Conservation (phyloP, 805 yeast genomes). For the Maudiozyma turicensis region DNA sequence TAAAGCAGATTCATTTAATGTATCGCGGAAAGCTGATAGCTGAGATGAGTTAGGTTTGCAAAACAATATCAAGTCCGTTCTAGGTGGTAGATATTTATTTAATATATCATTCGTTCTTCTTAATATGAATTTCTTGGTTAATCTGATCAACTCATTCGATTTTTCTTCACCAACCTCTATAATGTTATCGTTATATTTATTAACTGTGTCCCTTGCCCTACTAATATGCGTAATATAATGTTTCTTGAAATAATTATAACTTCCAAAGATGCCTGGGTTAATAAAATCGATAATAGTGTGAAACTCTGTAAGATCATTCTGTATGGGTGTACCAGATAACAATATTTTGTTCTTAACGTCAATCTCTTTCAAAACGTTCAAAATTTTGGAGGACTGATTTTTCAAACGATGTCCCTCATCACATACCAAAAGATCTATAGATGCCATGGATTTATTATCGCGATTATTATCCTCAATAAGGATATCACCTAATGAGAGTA, state of each 20-base stretch:
- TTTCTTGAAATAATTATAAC: slow-evolving; percentile 46
- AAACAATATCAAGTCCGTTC: slow-evolving; percentile 67
- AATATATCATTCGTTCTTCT: slow-evolving; percentile 60
- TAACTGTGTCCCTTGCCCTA: slow-evolving; percentile 54
- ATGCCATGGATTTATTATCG: slow-evolving; percentile 24
- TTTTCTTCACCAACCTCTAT: slow-evolving; percentile 49
- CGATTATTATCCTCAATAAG: slow-evolving; percentile 21
- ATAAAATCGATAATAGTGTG: slow-evolving; percentile 71
- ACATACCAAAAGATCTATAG: slow-evolving; percentile 67
- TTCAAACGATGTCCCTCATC: slow-evolving; percentile 95
- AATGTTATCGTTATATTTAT: slow-evolving; percentile 41
- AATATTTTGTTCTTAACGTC: slow-evolving; percentile 49
- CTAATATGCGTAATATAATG: slow-evolving; percentile 62
- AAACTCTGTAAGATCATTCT: slow-evolving; percentile 81
- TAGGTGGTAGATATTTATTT: slow-evolving; percentile 54
- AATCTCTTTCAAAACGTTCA: slow-evolving; percentile 50
- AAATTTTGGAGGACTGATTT: slow-evolving; percentile 58
- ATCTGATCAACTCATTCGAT: slow-evolving; percentile 50
- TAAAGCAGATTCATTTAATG: slow-evolving; percentile 28
- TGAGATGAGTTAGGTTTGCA: slow-evolving; percentile 68
- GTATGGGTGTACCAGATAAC: slow-evolving; percentile 87
- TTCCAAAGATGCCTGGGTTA: slow-evolving; percentile 76
- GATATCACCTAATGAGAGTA: slow-evolving; percentile 45
- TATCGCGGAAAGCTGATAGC: slow-evolving; percentile 40
- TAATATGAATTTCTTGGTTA: slow-evolving; percentile 59